Percentiles rank a stretch among this genome's conserved stretches.
Evolutionary conservation across 345 rosid species (phyloP).

Genomic region (Dovyalis caffra): DNA sequence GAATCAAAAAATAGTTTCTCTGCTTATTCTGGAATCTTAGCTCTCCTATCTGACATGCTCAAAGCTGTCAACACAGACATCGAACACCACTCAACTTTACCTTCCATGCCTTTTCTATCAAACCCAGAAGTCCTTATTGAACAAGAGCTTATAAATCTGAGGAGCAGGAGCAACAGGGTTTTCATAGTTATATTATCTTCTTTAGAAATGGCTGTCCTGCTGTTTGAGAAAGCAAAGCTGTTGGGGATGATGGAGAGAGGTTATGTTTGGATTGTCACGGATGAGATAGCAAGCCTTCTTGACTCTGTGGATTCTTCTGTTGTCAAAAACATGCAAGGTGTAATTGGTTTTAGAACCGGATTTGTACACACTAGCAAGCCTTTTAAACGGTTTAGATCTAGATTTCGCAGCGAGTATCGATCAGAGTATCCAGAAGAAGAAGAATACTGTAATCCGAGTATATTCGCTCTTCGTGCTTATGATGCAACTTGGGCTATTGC

Average conservation of each 20-base stretch:
- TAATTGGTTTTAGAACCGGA: slow-evolving; percentile 21
- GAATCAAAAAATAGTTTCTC: slow-evolving; percentile 14
- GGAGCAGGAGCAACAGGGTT: slow-evolving; percentile 17
- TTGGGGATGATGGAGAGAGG: slow-evolving; percentile 32
- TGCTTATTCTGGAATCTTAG: slow-evolving; percentile 14
- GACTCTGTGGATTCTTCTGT: slow-evolving; percentile 13
- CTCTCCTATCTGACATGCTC: slow-evolving; percentile 28
- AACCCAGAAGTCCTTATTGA: background rate
- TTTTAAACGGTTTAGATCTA: slow-evolving; percentile 11
- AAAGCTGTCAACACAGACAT: slow-evolving; percentile 14
- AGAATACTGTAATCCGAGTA: slow-evolving; percentile 27
- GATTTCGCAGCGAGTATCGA: slow-evolving; percentile 16
- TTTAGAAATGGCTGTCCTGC: slow-evolving; percentile 11
- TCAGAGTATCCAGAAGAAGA: slow-evolving; percentile 24
- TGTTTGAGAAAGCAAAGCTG: slow-evolving; percentile 34
- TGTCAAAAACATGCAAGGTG: slow-evolving; percentile 33
- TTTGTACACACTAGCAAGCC: slow-evolving; percentile 4
- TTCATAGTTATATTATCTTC: slow-evolving; percentile 17
- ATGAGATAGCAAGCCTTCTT: slow-evolving; percentile 28
- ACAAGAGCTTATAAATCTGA: slow-evolving; percentile 13
- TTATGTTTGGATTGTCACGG: slow-evolving; percentile 30
- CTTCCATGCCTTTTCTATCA: background rate
- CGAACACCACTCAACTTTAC: slow-evolving; percentile 15
- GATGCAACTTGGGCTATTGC: slow-evolving; percentile 33
- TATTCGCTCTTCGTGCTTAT: slow-evolving; percentile 32